A percentile compares a stretch with the other conserved stretches of the same genome.
Conservation (phyloP, 768 basidiomycete species). For the Obba rivulosa region DNA sequence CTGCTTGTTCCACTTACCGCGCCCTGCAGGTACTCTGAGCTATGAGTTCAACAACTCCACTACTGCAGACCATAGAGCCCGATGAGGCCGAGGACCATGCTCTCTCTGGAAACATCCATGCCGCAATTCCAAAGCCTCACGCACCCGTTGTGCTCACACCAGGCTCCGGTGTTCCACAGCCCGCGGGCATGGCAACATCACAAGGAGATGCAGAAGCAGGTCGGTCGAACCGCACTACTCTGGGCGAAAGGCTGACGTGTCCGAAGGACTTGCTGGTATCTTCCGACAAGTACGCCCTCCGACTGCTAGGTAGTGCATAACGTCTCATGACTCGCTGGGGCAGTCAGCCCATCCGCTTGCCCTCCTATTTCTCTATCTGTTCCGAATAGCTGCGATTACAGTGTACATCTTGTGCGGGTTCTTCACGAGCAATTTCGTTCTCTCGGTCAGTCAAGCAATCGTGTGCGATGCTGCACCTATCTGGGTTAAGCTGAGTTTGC, state of each 20-base stretch:
- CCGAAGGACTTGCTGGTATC: conserved; percentile 54
- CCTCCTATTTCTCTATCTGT: conserved; percentile 85
- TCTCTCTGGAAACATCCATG: conserved; percentile 33
- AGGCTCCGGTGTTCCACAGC: conserved; percentile 33
- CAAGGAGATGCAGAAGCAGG: conserved; percentile 75
- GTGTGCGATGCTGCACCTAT: background rate
- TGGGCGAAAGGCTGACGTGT: background rate
- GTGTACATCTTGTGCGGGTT: conserved; percentile 93
- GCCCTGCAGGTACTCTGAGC: no score
- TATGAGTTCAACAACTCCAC: conserved; percentile 60
- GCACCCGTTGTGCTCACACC: conserved; percentile 56
- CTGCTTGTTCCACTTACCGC: no score
- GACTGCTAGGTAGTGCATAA: background rate
- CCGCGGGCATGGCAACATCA: conserved; percentile 41
- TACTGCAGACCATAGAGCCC: conserved; percentile 79
- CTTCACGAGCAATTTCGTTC: conserved; percentile 86
- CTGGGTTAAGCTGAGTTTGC: conserved; percentile 1
- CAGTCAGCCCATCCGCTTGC: conserved; percentile 79
- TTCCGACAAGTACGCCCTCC: conserved; percentile 57
- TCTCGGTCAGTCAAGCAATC: conserved; percentile 58
- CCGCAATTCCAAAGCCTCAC: conserved; percentile 20
- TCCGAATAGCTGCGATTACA: conserved; percentile 81
- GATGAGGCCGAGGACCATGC: conserved; percentile 51
- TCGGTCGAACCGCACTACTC: conserved; percentile 23
- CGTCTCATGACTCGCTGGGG: background rate